Evolutionary conservation across 306 rosid species (phyloP), one percentile per base, ranked within the genome.

Genomic region (Lathyrus sativus): DNA sequence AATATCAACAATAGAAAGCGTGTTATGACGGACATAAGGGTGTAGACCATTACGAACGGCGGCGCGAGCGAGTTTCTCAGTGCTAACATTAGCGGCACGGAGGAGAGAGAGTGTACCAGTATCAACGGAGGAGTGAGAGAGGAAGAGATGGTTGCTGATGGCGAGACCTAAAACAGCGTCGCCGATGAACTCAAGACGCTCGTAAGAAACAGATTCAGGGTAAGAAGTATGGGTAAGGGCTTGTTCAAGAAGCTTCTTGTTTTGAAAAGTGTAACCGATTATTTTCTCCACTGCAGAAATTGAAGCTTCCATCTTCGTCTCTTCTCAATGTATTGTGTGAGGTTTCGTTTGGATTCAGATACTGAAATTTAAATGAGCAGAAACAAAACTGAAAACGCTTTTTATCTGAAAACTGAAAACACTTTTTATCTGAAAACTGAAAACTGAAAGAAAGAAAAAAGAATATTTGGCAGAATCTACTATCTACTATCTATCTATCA

Each of bases 61-160:
- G 22, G 82, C 87, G 10, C 96, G 95, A 0, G 98, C 98, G 24
- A 92, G 90, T 66, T 87, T 87, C 84, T 89, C 96, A 14, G 96
- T 92, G 80, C 89, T 85, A 45, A 89, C 35, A 3, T 85, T 92
- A 35, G 90, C 90, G 4, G 98, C 77, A 26, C 92, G 90, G 3
- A 92, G 81, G 61, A 67, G 45, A 4, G 95, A 76, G 71, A 92
- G 89, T 1, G 79, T 67, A 11, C 89, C 89, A 0, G 82, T 91
- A 0, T 87, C 79, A 1, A 89, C 73, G 7, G 35, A 1, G 0
- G 92, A 84, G 72, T 84, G 80, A 3, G 83, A 68, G 0, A 80
- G 80, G 42, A 72, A 85, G 15, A 86, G 63, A 31, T 87, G 28
- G 62, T 81, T 87, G 73, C 77, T 78, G 11, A 86, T 4, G 1